Evolutionary conservation across 371 early-diverging fungal genomes (phyloP), one percentile per base, ranked within the genome.

Genomic region (Mucor plumbeus): DNA sequence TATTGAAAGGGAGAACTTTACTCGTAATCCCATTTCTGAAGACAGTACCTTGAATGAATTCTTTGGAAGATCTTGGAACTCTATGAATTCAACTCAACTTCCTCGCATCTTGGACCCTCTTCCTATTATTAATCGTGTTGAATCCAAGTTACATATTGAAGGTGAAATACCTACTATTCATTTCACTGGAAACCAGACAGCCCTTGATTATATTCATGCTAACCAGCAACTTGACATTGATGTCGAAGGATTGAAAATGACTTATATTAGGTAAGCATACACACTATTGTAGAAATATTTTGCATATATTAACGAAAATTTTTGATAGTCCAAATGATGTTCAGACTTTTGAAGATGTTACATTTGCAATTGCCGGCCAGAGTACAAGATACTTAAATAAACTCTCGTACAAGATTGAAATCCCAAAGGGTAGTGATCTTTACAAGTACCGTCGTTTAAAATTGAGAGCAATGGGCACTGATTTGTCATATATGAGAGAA

Each of bases 401-500:
- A 31, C 4, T 68, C 4, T 61, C 72, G 6, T 78, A 78, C 53
- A 77, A 70, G 43, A 6, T 80, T 6, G 69, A 75, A 35, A 41
- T 77, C 21, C 41, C 59, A 14, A 76, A 81, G 31, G 63, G 68
- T 10, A 50, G 64, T 7, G 56, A 62, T 14, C 69, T 80, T 4
- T 74, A 67, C 43, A 71, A 70, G 0, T 78, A 76, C 35, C 71
- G 72, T 34, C 66, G 64, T 33, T 55, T 81, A n/a, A 81, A 81
- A 38, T 40, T 78, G 14, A 71, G 78, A 31, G 60, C 81, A 0
- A 68, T 71, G 41, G 61, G 65, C 15, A 76, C 79, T 1, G 87
- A 86, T 43, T 71, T 80, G 0, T 78, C 84, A 6, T 82, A 77
- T 63, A 78, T 86, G 54, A 76, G 84, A 33, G 87, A 86, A 47